Percentiles rank a stretch among this genome's conserved stretches.
Evolutionary conservation across 495 filamentous ascomycete species (phyloP).

Genomic region (Lophiostoma macrostomum): DNA sequence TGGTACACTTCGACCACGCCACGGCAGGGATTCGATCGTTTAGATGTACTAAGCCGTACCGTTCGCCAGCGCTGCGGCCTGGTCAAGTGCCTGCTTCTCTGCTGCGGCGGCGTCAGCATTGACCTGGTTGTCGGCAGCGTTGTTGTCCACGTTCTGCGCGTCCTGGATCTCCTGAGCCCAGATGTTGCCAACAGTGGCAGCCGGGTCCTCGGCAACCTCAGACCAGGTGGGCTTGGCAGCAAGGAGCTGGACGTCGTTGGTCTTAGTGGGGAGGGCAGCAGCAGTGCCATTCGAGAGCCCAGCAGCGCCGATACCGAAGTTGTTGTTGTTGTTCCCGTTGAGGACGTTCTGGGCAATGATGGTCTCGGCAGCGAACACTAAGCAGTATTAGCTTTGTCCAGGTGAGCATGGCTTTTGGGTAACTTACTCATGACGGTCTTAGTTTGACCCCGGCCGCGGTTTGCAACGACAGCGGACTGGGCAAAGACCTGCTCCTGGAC

Average conservation of each 20-base stretch:
- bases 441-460: slow-evolving; percentile 19
- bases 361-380: slow-evolving; percentile 18
- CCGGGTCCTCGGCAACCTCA: slow-evolving; percentile 22
- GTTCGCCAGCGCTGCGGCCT: not conserved
- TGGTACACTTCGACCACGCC: not conserved
- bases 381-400: not conserved
- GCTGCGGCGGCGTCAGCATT: slow-evolving; percentile 4
- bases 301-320: not conserved
- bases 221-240: slow-evolving; percentile 25
- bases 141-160: slow-evolving; percentile 6
- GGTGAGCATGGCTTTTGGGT: not conserved
- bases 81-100: slow-evolving; percentile 6
- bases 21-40: not conserved
- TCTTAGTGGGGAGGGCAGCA: not conserved
- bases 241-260: slow-evolving; percentile 22
- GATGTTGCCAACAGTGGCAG: slow-evolving; percentile 13
- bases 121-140: slow-evolving; percentile 9
- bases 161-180: slow-evolving; percentile 23
- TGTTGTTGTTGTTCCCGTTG: slow-evolving; percentile 1
- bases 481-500: slow-evolving; percentile 26
- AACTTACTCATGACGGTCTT: slow-evolving; percentile 30
- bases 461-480: slow-evolving; percentile 26
- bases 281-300: not conserved
- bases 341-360: slow-evolving; percentile 19
- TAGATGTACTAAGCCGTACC: not conserved